Base-by-base conservation (phyloP, 306 rosid species). In the Arachis stenosperma region DNA sequence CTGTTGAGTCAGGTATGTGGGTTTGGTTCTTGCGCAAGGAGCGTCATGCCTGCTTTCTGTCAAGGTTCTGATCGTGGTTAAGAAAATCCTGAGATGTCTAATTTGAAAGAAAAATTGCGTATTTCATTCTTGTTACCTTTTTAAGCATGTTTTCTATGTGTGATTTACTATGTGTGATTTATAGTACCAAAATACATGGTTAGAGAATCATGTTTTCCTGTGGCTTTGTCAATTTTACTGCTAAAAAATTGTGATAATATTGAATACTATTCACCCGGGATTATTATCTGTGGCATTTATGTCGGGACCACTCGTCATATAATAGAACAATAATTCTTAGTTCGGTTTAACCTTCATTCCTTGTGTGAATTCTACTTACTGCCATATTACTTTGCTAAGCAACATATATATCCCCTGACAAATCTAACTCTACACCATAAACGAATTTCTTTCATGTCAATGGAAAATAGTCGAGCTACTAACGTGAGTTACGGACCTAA, bases 11-110 rank as follows among this genome's bases (percentile, higher is more conserved):
- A 80, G 55, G 88, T 70, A 29, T 81, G 86, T 84, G 90, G 86
- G 13, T 56, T 86, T 54, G 82, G 79, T 81, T 82, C 86, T 33
- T 85, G 85, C 67, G 54, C 74, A n/a, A 78, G 94, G 91, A 81
- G 86, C 77, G 83, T 79, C 83, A 81, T 85, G 89, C 94, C 87
- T 51, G 81, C 86, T 22, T 83, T 86, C 61, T 84, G 78, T 82
- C 87, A 84, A 48, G 81, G 84, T 84, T 79, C 85, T 11, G 86
- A 90, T 67, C 81, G 61, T 80, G 86, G 81, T 79, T 87, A 77
- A 85, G 73, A 48, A 72, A 73, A 76, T 10, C 9, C 74, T 36
- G 27, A 61, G 78, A 76, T 81, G 83, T 77, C 71, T 46, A 86
- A 69, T 80, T 67, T 71, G 41, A 72, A 84, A 83, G 73, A 2